These are phyloP conservation scores for Dendrobium chrysotoxum DNA, from an alignment of 106 monocot genomes.

Conservation along the genomic window DNA sequence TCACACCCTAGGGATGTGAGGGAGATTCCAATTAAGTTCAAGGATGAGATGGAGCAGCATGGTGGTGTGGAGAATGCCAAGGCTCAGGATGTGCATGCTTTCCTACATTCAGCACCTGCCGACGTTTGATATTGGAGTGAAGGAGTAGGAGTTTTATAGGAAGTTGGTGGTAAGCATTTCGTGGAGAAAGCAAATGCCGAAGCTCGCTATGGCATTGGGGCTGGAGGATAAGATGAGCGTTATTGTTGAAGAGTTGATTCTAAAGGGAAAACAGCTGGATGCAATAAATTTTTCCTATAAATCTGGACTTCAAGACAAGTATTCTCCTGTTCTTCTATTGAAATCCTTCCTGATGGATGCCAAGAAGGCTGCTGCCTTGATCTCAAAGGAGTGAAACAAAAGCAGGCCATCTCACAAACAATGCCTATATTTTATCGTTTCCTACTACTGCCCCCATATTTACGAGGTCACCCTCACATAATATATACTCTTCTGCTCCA, in stretches of 20 bases:
- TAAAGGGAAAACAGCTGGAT: conserved; percentile 81
- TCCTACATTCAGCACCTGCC: conserved; percentile 83
- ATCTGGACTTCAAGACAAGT: conserved; percentile 77
- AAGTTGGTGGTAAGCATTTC: too few species aligned
- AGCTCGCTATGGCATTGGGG: conserved; percentile 65
- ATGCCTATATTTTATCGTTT: conserved; percentile 68
- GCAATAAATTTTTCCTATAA: conserved; percentile 89
- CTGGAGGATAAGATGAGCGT: conserved; percentile 65
- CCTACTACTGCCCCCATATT: conserved; percentile 45
- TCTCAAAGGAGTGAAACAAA: conserved; percentile 51
- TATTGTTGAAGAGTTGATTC: conserved; percentile 80
- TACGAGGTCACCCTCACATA: conserved; percentile 51
- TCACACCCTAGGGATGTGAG: too few species aligned
- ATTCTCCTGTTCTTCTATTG: conserved; percentile 73
- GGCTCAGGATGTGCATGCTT: conserved; percentile 65
- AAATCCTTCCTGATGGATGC: conserved; percentile 70
- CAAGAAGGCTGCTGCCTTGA: conserved; percentile 36
- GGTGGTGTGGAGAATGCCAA: conserved; percentile 64
- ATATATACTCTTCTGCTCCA: conserved; percentile 29
- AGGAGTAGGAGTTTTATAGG: conserved; percentile 68
- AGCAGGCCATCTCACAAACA: conserved; percentile 72
- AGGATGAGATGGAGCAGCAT: conserved; percentile 39
- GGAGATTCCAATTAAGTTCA: too few species aligned
- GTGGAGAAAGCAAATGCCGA: conserved; percentile 90
- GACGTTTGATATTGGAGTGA: conserved; percentile 55